Evolutionary conservation across 805 yeast species (phyloP).

Genomic region (Suhomyces kilbournensis): DNA sequence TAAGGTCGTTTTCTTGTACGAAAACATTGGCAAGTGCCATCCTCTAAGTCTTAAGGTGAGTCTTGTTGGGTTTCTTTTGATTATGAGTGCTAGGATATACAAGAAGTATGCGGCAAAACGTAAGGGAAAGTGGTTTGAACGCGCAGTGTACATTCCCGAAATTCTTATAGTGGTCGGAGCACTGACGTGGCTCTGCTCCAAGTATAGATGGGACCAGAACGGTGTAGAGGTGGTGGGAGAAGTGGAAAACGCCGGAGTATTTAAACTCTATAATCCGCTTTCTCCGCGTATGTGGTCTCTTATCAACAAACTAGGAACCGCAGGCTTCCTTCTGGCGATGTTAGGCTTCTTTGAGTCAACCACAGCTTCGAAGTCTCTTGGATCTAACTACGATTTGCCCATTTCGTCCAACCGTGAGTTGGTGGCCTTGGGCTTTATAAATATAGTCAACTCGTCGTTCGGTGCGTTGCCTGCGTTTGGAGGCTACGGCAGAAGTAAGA

Average conservation of each 20-base stretch:
- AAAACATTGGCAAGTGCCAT: conserved; percentile 49
- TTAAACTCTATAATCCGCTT: conserved; percentile 57
- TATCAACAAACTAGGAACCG: conserved; percentile 57
- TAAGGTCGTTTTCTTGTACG: conserved; percentile 57
- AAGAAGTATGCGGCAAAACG: conserved; percentile 26
- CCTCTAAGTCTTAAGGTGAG: conserved; percentile 63
- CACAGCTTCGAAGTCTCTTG: conserved; percentile 85
- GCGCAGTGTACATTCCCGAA: conserved; percentile 74
- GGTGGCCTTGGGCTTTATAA: conserved; percentile 82
- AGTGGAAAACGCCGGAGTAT: conserved; percentile 44
- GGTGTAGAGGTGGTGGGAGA: conserved; percentile 73
- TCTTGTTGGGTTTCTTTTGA: conserved; percentile 47
- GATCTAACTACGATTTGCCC: conserved; percentile 65
- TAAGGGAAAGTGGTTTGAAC: conserved; percentile 17
- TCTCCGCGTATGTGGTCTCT: conserved; percentile 46
- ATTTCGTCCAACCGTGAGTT: conserved; percentile 86
- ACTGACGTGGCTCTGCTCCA: conserved; percentile 51
- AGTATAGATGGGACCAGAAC: conserved; percentile 44
- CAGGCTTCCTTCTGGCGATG: conserved; percentile 72
- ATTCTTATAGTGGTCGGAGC: conserved; percentile 70
- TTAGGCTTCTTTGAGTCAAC: conserved; percentile 92
- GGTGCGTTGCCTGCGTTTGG: conserved; percentile 88
- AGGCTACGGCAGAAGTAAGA: conserved; percentile 90
- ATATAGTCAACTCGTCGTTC: conserved; percentile 61
- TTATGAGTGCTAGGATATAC: conserved; percentile 41